phyloP scores from a whole-genome alignment of 805 yeast genomes.

The Huiozyma sinensis region DNA sequence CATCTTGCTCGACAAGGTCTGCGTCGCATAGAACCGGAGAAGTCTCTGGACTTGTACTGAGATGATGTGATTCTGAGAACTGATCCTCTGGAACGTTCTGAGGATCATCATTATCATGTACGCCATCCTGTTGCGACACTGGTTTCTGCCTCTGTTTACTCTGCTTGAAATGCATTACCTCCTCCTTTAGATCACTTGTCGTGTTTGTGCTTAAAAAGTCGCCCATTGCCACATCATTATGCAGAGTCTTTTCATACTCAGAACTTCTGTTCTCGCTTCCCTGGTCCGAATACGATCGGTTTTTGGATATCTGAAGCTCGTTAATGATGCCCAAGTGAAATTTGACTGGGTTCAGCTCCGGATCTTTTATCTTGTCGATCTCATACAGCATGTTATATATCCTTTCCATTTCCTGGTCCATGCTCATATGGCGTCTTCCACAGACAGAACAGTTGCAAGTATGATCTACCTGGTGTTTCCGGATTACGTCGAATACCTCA shows the following conservation, averaged over 20 bases:
- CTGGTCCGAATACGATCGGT: neutral
- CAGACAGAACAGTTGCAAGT: constrained; percentile 68
- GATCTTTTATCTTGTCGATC: constrained; percentile 31
- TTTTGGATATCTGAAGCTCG: constrained; percentile 21
- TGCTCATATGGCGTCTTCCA: constrained; percentile 58
- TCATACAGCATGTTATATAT: constrained; percentile 61
- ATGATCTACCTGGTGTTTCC: constrained; percentile 40
- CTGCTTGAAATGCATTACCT: constrained; percentile 26
- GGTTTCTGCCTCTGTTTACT: constrained; percentile 15
- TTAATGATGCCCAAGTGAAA: constrained; percentile 26
- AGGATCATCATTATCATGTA: neutral
- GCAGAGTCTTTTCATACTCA: neutral
- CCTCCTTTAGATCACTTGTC: constrained; percentile 22
- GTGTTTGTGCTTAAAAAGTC: constrained; percentile 17
- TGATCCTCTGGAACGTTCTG: neutral
- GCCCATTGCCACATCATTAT: constrained; percentile 15
- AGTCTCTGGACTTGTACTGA: neutral
- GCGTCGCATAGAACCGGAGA: constrained; percentile 1
- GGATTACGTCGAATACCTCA: constrained; percentile 55
- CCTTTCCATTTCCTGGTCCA: constrained; percentile 67
- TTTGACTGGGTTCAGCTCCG: constrained; percentile 25
- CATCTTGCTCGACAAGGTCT: constrained; percentile 1
- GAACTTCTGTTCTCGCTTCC: neutral
- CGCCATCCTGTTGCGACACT: neutral
- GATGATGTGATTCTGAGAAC: neutral